These are phyloP conservation scores for Pholiota microspora DNA, from an alignment of 768 basidiomycete genomes.

Conservation along the genomic window DNA sequence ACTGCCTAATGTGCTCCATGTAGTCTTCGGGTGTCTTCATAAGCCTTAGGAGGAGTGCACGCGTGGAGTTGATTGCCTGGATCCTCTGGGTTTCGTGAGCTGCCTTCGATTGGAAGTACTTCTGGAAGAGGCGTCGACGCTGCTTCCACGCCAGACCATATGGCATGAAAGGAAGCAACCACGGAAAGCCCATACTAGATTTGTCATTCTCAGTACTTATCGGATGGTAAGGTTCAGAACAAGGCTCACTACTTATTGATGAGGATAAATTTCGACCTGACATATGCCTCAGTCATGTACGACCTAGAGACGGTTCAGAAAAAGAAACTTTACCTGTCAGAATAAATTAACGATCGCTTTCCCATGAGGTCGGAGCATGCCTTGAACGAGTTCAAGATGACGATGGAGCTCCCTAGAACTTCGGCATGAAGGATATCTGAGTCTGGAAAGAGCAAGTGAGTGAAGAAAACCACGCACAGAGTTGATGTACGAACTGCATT, in stretches of 20 bases:
- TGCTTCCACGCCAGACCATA: constrained; percentile 37
- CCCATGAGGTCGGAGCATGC: constrained; percentile 20
- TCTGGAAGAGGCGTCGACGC: constrained; percentile 36
- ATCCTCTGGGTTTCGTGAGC: constrained; percentile 23
- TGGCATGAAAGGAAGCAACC: constrained; percentile 34
- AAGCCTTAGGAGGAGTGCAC: constrained; percentile 27
- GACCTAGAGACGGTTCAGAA: background rate
- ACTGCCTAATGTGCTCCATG: constrained; percentile 33
- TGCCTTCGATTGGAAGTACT: constrained; percentile 32
- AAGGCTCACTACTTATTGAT: constrained; percentile 18
- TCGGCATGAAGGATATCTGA: constrained; percentile 20
- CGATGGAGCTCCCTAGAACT: constrained; percentile 16
- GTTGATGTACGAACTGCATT: constrained; percentile 28
- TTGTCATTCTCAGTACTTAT: background rate
- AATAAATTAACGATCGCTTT: constrained; percentile 21
- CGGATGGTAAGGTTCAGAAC: too few species aligned
- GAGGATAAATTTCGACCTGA: constrained; percentile 17
- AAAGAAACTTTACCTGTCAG: constrained; percentile 11
- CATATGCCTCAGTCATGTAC: background rate
- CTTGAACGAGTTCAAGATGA: constrained; percentile 22
- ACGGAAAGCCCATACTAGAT: constrained; percentile 36
- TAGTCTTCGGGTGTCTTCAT: constrained; percentile 35
- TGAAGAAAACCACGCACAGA: background rate
- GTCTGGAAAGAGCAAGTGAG: constrained; percentile 5
- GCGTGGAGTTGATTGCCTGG: constrained; percentile 23